Percentiles rank a stretch among this genome's conserved stretches.
Evolutionary conservation across 1,139 yeast genomes (phyloP).

Genomic region (Geotrichum klebahnii): DNA sequence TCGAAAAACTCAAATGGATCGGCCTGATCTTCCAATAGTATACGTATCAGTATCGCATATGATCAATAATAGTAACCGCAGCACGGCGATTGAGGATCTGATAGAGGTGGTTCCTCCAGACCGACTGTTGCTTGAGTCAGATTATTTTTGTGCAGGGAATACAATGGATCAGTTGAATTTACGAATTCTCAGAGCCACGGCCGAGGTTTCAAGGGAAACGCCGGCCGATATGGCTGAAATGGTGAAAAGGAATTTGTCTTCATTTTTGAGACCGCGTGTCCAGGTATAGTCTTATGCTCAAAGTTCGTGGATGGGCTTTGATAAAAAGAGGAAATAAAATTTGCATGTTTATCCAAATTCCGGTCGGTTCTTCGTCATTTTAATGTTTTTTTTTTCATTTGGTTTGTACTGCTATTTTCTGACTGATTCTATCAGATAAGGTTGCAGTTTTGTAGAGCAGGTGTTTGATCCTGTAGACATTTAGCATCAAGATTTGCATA

Average conservation of each 20-base stretch:
- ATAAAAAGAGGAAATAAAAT: no score
- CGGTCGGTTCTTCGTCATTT: no score
- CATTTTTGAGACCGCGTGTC: not conserved
- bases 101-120: slow-evolving; percentile 38
- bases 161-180: slow-evolving; percentile 27
- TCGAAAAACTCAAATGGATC: slow-evolving; percentile 30
- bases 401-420: no score
- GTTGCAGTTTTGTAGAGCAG: no score
- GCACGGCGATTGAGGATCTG: slow-evolving; percentile 33
- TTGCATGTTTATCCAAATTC: no score
- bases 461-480: no score
- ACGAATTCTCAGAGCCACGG: slow-evolving; percentile 7
- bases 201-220: slow-evolving; percentile 15
- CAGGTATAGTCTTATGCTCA: not conserved
- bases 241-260: slow-evolving; percentile 1
- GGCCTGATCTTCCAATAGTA: slow-evolving; percentile 20
- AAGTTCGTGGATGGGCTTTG: not conserved
- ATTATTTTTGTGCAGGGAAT: slow-evolving; percentile 39
- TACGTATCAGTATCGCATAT: slow-evolving; percentile 57
- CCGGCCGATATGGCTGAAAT: slow-evolving; percentile 12
- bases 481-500: no score
- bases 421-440: no score
- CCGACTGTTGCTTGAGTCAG: slow-evolving; percentile 54
- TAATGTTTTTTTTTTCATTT: no score
- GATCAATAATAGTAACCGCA: slow-evolving; percentile 47